Conservation (phyloP, 2,329 filamentous ascomycete species). For the Talaromyces verruculosus region DNA sequence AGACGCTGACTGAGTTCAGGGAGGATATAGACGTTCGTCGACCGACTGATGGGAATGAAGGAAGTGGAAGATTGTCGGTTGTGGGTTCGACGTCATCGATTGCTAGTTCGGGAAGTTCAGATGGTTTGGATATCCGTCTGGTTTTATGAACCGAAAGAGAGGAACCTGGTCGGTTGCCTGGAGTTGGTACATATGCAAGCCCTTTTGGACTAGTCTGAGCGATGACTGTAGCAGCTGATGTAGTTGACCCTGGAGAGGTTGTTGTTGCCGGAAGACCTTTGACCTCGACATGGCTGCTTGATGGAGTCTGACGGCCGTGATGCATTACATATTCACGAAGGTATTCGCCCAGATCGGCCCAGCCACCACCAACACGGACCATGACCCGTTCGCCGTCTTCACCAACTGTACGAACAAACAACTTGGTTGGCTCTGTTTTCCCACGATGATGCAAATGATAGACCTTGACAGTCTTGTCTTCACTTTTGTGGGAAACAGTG, state of each 20-base stretch:
- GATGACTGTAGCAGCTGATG: slow-evolving; percentile 31
- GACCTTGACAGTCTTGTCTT: slow-evolving; percentile 76
- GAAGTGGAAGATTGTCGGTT: slow-evolving; percentile 31
- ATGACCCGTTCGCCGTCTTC: slow-evolving; percentile 90
- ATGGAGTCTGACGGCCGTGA: slow-evolving; percentile 71
- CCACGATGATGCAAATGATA: slow-evolving; percentile 87
- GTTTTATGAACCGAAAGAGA: slow-evolving; percentile 42
- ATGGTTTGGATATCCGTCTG: slow-evolving; percentile 39
- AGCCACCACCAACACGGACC: slow-evolving; percentile 97
- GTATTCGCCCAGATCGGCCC: slow-evolving; percentile 95
- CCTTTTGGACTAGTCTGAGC: slow-evolving; percentile 33
- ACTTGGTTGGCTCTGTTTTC: slow-evolving; percentile 84
- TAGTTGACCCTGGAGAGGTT: slow-evolving; percentile 32
- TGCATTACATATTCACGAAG: slow-evolving; percentile 90
- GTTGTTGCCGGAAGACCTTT: slow-evolving; percentile 48
- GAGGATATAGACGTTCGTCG: slow-evolving; percentile 43
- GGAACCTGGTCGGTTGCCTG: slow-evolving; percentile 40
- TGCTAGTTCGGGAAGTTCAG: slow-evolving; percentile 30
- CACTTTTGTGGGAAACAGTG: slow-evolving; percentile 38
- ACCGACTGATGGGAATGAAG: slow-evolving; percentile 29
- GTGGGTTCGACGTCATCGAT: slow-evolving; percentile 32
- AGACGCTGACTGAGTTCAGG: slow-evolving; percentile 35
- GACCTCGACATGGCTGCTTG: slow-evolving; percentile 57
- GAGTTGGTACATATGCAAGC: slow-evolving; percentile 28
- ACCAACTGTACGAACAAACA: slow-evolving; percentile 90